phyloP scores from a whole-genome alignment of 2,329 filamentous ascomycete species.

The Phaeoacremonium minimum region DNA sequence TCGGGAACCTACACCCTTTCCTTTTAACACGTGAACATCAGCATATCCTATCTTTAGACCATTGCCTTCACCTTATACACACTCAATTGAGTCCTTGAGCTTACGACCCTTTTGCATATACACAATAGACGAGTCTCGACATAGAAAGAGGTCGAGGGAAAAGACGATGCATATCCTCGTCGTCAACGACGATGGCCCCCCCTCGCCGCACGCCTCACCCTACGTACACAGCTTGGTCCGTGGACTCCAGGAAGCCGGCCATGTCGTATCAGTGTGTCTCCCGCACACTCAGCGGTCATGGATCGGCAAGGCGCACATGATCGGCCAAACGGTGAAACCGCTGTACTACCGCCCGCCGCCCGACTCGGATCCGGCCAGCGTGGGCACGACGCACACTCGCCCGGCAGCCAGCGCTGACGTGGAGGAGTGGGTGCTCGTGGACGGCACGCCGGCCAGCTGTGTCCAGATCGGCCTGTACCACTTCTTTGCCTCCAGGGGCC shows the following conservation, averaged over 20 bases:
- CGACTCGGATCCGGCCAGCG: constrained; percentile 37
- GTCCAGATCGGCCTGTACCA: constrained; percentile 80
- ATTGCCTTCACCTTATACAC: no score
- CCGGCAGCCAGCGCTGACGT: constrained; percentile 44
- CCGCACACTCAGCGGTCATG: constrained; percentile 91
- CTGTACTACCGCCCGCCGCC: constrained; percentile 68
- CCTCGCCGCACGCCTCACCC: constrained; percentile 72
- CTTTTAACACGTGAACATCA: no score
- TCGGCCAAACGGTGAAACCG: constrained; percentile 81
- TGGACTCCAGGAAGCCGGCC: constrained; percentile 68
- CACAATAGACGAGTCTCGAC: no score
- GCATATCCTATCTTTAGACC: no score
- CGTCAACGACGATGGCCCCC: constrained; percentile 78
- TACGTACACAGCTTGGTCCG: constrained; percentile 74
- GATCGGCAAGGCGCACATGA: constrained; percentile 98
- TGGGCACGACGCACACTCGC: constrained; percentile 61
- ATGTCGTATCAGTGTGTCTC: constrained; percentile 86
- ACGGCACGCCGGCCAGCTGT: constrained; percentile 77
- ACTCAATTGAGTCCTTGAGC: neutral
- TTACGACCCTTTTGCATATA: no score
- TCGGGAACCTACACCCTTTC: no score
- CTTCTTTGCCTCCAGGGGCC: constrained; percentile 68
- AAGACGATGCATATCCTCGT: constrained; percentile 58
- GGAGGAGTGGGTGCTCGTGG: constrained; percentile 78
- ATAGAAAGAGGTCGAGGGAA: no score